Evolutionary conservation across 2,329 filamentous ascomycete species (phyloP).

Genomic region (Verruconis gallopava): DNA sequence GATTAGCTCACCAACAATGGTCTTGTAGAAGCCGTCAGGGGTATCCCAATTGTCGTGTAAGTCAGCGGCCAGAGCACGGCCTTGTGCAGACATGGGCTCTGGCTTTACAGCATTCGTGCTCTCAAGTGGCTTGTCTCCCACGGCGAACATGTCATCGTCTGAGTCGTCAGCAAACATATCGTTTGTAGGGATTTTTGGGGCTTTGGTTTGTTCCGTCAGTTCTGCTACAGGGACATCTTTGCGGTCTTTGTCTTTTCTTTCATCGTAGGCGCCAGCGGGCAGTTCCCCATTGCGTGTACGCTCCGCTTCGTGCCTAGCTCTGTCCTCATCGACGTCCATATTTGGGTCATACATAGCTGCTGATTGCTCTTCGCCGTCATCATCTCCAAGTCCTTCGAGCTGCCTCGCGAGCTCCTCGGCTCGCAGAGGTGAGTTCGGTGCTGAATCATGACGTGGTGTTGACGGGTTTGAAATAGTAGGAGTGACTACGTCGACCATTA

Average conservation of each 20-base stretch:
- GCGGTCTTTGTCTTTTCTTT: slow-evolving; percentile 15
- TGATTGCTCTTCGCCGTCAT: slow-evolving; percentile 63
- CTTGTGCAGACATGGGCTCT: slow-evolving; percentile 3
- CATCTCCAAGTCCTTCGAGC: slow-evolving; percentile 18
- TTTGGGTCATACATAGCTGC: slow-evolving; percentile 88
- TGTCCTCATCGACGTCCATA: slow-evolving; percentile 76
- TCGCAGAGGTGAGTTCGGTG: not conserved
- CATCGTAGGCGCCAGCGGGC: slow-evolving; percentile 11
- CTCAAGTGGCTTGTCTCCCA: slow-evolving; percentile 36
- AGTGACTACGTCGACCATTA: not conserved
- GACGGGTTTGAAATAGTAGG: not conserved
- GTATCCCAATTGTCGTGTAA: slow-evolving; percentile 91
- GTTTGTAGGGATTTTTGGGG: slow-evolving; percentile 36
- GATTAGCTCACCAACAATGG: slow-evolving; percentile 81
- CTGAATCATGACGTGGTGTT: slow-evolving; percentile 16
- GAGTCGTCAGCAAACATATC: slow-evolving; percentile 50
- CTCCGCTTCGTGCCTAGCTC: slow-evolving; percentile 49
- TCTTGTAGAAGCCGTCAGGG: slow-evolving; percentile 90
- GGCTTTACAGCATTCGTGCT: slow-evolving; percentile 10
- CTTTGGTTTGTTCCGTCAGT: slow-evolving; percentile 20
- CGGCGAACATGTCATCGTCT: slow-evolving; percentile 82
- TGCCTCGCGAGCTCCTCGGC: slow-evolving; percentile 22
- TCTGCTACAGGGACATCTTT: slow-evolving; percentile 34
- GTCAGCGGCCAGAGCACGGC: slow-evolving; percentile 47
- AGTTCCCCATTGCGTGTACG: slow-evolving; percentile 5